Evolutionary conservation across 331 rosid genomes (phyloP), one percentile per base, ranked within the genome.

Genomic region (Phaseolus coccineus): DNA sequence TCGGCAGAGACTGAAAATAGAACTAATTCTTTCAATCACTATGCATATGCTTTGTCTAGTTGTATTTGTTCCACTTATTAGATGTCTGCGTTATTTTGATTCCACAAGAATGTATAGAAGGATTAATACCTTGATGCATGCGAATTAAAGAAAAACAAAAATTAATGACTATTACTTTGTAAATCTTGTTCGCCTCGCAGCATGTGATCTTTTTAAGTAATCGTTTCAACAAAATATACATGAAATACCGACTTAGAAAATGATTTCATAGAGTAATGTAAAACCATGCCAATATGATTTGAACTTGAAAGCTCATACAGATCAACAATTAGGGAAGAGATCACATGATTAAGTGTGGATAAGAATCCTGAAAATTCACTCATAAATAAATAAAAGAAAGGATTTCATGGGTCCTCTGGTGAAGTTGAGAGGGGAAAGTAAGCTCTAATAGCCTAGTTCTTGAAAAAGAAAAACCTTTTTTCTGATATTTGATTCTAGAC

Each of bases 21-120:
- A 68, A 62, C 75, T 83, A 63, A 50, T 80, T 78, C 50, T 64
- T 57, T 66, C 64, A 44, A 63, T 79, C 62, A 51, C 69, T 79
- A 16, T 84, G 64, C 30, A 8, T 59, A 50, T 74, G 73, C 63
- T 69, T 47, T 85, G 11, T 78, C 52, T 37, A 73, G 80, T 50
- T 82, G 12, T 57, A 44, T 33, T 47, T 70, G 66, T 61, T 73
- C 62, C 71, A 24, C 78, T 71, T 58, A 74, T 80, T 56, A 53
- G 16, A 53, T 67, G 69, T 13, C 33, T 77, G 73, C 58, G 24
- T 47, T 81, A 56, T 68, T 76, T 73, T 81, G 55, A 65, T 42
- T 77, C 78, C 30, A 63, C 68, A 62, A 24, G 75, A 61, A 48
- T 84, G 67, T 61, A 47, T 68, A 40, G 71, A 63, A 71, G 31